Base-by-base conservation (phyloP, 176 grass and related monocot genomes). In the Musa beccarii region DNA sequence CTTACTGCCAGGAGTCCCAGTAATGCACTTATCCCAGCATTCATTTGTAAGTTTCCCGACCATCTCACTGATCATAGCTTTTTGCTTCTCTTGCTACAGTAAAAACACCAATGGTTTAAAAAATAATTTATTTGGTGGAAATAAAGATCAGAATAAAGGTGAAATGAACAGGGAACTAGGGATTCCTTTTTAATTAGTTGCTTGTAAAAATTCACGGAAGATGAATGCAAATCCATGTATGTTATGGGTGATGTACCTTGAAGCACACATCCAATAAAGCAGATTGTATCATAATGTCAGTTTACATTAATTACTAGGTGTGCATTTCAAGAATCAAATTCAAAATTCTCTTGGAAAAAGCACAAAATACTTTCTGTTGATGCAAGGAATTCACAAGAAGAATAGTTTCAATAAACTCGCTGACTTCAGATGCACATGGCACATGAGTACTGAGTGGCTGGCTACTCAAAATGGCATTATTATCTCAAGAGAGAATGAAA, bases 11-110 rank as follows among this genome's bases (percentile, higher is more conserved):
- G 88, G 76, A 72, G 86, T 89, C 28, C 92, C 83, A 1, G 85
- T 95, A 56, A 96, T 67, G 67, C 92, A 96, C 59, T 89, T 96
- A 69, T 92, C 92, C 92, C 92, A 96, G 84, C 92, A 96, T 49
- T 77, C 69, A 19, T 79, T 73, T 8, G 89, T 92, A n/a, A 96
- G 26, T 76, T 96, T 92, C 1, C 89, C 89, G 22, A 92, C 73
- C 20, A 92, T 29, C 82, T 96, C 86, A 50, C 89, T 92, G 17
- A 65, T 53, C 78, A 87, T 55, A 1, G 89, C 92, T 84, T 89
- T 96, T 53, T 20, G 85, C 53, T 79, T 87, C 80, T 96, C 92
- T 77, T 89, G 86, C 89, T 96, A 29, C 53, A 74, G 21, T 11
- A 54, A 74, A 1, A 52, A 14, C 4, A 15, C 22, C 55, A 29